These are phyloP conservation scores for Boletus edulis DNA, from an alignment of 768 basidiomycete genomes.

Conservation along the genomic window DNA sequence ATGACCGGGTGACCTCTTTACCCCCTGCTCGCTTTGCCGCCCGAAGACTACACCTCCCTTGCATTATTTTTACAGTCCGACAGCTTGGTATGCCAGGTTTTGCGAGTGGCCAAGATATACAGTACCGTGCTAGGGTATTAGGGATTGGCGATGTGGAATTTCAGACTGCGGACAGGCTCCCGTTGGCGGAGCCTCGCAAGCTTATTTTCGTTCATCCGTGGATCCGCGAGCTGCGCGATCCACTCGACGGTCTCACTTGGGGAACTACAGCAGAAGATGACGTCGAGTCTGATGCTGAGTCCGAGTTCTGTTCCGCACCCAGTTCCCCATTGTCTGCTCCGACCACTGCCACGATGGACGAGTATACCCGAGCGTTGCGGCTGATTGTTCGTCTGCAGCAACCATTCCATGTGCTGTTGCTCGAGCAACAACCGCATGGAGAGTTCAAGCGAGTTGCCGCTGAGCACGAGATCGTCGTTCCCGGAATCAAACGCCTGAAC, in stretches of 20 bases:
- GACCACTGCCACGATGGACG: neutral
- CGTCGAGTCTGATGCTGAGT: neutral
- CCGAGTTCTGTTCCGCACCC: no score
- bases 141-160: slow-evolving; percentile 1
- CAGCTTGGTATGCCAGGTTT: neutral
- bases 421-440: neutral
- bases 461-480: neutral
- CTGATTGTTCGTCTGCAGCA: slow-evolving; percentile 3
- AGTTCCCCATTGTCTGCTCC: neutral
- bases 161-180: neutral
- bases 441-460: neutral
- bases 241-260: neutral
- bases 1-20: neutral
- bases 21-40: neutral
- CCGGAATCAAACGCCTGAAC: no score
- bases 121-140: neutral
- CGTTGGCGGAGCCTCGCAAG: neutral
- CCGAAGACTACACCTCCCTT: neutral
- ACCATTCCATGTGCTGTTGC: slow-evolving; percentile 1
- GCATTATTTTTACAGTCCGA: neutral
- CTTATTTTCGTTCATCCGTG: slow-evolving; percentile 6
- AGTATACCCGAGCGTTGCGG: neutral
- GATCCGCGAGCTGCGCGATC: neutral
- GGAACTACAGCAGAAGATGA: neutral
- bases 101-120: neutral